Evolutionary conservation across 305 asterid genomes (phyloP).

Genomic region (Solanum hybrid): DNA sequence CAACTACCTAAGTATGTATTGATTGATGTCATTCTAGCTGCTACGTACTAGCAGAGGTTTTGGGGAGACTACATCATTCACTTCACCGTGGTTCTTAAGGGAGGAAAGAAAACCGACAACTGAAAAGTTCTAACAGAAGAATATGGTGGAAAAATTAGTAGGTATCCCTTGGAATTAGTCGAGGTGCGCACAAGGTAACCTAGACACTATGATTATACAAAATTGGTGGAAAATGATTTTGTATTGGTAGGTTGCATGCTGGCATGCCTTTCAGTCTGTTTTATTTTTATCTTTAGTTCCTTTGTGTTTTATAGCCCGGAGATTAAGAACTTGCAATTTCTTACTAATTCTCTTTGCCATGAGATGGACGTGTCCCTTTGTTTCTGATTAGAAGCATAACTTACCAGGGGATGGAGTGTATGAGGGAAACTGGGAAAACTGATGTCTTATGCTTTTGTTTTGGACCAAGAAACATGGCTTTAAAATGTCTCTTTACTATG

Average conservation of each 20-base stretch:
- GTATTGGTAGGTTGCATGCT: background rate
- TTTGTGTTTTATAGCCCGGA: background rate
- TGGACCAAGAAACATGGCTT: background rate
- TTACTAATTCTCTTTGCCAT: background rate
- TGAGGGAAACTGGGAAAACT: background rate
- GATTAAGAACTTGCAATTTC: background rate
- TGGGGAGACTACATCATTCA: background rate
- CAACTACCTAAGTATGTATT: background rate
- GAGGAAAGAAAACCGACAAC: background rate
- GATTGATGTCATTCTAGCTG: background rate
- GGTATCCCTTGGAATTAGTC: background rate
- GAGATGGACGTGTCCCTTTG: background rate
- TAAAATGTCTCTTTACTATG: background rate
- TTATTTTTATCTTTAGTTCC: background rate
- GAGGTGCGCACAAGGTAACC: background rate
- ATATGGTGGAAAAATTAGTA: background rate
- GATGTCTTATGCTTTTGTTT: background rate
- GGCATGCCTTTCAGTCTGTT: background rate
- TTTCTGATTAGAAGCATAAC: background rate
- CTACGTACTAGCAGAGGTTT: background rate
- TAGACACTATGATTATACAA: background rate
- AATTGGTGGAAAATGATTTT: background rate
- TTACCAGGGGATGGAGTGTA: background rate
- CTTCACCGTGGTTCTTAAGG: background rate
- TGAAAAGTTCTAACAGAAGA: background rate